A percentile compares a stretch with the other conserved stretches of the same genome.
These are phyloP conservation scores for Backusella luteola DNA, from an alignment of 192 early-diverging fungal species.

Conservation along the genomic window DNA sequence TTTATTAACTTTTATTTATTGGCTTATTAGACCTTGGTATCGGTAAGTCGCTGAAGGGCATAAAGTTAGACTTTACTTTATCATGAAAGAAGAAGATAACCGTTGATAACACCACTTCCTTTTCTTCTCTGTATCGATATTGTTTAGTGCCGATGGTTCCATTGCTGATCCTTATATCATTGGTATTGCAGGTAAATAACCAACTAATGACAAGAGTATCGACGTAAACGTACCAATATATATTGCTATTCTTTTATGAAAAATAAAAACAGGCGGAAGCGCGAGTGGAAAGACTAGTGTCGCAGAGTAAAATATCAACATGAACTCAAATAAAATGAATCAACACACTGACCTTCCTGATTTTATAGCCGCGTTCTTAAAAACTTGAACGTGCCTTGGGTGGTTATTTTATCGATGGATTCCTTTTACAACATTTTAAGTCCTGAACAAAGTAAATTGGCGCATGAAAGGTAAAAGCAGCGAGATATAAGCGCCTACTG, in stretches of 20 bases:
- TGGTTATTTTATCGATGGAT: slow-evolving; percentile 93
- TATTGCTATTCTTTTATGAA: background rate
- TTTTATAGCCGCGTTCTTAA: slow-evolving; percentile 59
- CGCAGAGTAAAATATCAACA: slow-evolving; percentile 44
- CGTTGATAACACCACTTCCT: background rate
- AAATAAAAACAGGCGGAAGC: slow-evolving; percentile 55
- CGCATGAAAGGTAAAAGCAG: slow-evolving; percentile 43
- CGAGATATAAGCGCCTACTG: background rate
- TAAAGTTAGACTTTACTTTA: background rate
- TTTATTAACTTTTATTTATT: background rate
- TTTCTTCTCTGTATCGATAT: background rate
- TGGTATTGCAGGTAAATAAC: slow-evolving; percentile 63
- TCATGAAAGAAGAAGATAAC: background rate
- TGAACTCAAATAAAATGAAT: background rate
- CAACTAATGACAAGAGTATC: background rate
- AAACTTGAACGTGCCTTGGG: slow-evolving; percentile 78
- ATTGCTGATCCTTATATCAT: slow-evolving; percentile 68
- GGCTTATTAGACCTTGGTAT: background rate
- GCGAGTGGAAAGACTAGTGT: slow-evolving; percentile 86
- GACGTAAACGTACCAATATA: background rate
- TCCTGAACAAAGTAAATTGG: slow-evolving; percentile 63
- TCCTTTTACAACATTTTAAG: slow-evolving; percentile 90
- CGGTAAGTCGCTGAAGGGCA: background rate
- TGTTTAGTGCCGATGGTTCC: slow-evolving; percentile 52
- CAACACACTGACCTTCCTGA: background rate